Conservation (phyloP, 768 basidiomycete genomes). For the Lyophyllum atratum region DNA sequence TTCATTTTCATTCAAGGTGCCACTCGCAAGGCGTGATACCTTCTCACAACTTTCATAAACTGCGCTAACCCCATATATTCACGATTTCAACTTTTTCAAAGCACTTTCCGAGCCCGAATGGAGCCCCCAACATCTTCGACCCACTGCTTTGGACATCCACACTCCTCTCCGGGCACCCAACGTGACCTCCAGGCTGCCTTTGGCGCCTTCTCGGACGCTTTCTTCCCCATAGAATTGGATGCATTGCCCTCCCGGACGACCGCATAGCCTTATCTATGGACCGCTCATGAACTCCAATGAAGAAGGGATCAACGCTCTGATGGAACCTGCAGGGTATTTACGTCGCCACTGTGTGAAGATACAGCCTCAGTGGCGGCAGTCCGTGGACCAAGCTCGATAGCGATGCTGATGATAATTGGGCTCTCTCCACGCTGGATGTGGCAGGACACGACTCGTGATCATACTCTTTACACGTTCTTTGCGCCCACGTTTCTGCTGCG, state of each 20-base stretch:
- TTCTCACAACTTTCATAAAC: slow-evolving; percentile 4
- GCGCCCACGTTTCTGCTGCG: not conserved
- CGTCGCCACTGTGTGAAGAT: not conserved
- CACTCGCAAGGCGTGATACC: not conserved
- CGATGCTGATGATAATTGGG: not conserved
- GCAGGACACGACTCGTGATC: slow-evolving; percentile 2
- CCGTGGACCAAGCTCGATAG: not conserved
- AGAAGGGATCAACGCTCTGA: no score
- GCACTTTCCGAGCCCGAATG: not conserved
- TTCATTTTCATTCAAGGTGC: not conserved
- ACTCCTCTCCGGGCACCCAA: not conserved
- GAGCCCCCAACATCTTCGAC: not conserved
- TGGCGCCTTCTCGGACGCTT: not conserved
- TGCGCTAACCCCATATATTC: slow-evolving; percentile 2
- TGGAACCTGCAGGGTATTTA: not conserved
- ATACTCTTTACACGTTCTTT: slow-evolving; percentile 6
- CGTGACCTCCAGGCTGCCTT: not conserved
- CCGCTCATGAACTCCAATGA: no score
- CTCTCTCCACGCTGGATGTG: slow-evolving; percentile 3
- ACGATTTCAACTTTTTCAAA: not conserved
- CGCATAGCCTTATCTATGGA: no score
- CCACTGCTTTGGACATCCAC: not conserved
- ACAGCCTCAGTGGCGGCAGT: not conserved
- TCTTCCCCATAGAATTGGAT: not conserved
- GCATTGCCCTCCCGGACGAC: not conserved